Conservation (phyloP, 129 eudicot species). For the Oenanthe sinensis region DNA sequence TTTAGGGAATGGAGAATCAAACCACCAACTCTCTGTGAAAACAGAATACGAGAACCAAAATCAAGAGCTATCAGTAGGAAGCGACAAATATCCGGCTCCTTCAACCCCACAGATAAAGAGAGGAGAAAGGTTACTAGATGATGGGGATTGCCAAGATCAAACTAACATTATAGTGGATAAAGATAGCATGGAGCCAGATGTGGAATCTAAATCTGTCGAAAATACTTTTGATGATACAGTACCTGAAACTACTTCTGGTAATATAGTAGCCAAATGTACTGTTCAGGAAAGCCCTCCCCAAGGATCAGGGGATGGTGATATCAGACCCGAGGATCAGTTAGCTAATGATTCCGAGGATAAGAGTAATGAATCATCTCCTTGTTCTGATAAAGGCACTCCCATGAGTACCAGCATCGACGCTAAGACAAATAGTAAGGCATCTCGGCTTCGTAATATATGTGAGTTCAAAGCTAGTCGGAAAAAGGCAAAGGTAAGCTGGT, state of each 20-base stretch:
- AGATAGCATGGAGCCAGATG: conserved; percentile 40
- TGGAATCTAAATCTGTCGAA: conserved; percentile 75
- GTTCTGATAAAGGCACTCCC: conserved; percentile 23
- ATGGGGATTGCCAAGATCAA: conserved; percentile 53
- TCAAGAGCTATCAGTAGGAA: conserved; percentile 26
- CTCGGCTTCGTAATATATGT: conserved; percentile 24
- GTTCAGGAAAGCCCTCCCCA: conserved; percentile 13
- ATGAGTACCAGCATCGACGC: conserved; percentile 8
- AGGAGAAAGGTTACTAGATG: conserved; percentile 44
- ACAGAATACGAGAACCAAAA: conserved; percentile 6
- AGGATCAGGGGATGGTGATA: conserved; percentile 28
- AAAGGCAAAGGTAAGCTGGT: conserved; percentile 49
- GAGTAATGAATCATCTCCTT: not conserved
- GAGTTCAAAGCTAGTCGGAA: conserved; percentile 42
- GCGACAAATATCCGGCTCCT: conserved; percentile 72
- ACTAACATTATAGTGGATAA: conserved; percentile 28
- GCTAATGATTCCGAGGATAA: conserved; percentile 13
- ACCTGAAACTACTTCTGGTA: conserved; percentile 26
- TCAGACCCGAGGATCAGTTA: conserved; percentile 24
- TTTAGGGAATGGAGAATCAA: conserved; percentile 18
- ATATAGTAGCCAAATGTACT: conserved; percentile 25
- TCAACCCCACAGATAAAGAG: conserved; percentile 74
- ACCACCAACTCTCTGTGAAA: conserved; percentile 16
- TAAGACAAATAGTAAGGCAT: conserved; percentile 24
- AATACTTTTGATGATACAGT: conserved; percentile 32